Conservation (phyloP, 129 eudicot species). For the Pseudognaphalium luteoalbum region DNA sequence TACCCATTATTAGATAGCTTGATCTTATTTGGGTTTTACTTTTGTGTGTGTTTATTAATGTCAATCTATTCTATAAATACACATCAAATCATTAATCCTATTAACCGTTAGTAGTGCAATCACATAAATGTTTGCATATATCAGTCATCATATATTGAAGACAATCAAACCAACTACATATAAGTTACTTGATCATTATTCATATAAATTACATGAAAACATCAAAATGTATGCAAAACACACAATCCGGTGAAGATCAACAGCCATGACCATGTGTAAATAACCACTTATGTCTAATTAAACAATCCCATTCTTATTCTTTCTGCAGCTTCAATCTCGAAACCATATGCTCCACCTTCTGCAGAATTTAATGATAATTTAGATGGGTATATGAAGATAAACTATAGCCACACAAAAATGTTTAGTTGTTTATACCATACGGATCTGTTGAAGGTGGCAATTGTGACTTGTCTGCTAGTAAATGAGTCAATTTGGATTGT, state of each 20-base stretch:
- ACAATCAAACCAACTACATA: conserved; percentile 16
- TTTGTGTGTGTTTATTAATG: too few relatives aligned
- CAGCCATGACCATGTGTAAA: not conserved
- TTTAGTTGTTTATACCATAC: not conserved
- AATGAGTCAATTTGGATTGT: not conserved
- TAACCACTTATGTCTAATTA: not conserved
- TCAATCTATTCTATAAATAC: too few relatives aligned
- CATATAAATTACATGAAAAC: not conserved
- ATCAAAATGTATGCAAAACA: conserved; percentile 4
- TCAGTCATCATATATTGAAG: not conserved
- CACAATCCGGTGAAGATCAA: not conserved
- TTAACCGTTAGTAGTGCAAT: not conserved
- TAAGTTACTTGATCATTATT: not conserved
- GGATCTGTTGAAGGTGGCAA: not conserved
- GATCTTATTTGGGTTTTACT: too few relatives aligned
- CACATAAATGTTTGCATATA: not conserved
- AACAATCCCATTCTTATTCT: conserved; percentile 22
- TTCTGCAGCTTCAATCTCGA: conserved; percentile 47
- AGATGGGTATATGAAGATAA: not conserved
- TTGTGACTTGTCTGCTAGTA: not conserved
- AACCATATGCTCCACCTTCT: conserved; percentile 85
- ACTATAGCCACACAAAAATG: not conserved
- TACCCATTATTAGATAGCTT: too few relatives aligned
- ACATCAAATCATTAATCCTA: too few relatives aligned
- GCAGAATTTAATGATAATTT: conserved; percentile 23